These are phyloP conservation scores for Botryobasidium botryosum DNA, from an alignment of 768 basidiomycete genomes.

Conservation along the genomic window DNA sequence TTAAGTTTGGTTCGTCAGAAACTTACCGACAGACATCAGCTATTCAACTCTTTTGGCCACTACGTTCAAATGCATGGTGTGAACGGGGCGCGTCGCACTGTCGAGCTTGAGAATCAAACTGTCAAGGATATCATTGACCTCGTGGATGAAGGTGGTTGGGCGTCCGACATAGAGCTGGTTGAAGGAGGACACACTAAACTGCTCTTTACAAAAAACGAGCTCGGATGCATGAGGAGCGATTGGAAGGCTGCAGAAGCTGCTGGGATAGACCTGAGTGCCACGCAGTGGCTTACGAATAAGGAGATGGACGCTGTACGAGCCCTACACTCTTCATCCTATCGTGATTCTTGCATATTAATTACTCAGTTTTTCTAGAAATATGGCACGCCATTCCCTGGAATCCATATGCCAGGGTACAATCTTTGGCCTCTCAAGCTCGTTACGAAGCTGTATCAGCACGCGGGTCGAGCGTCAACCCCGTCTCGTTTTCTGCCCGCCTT, in stretches of 20 bases:
- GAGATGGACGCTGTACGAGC: slow-evolving; percentile 31
- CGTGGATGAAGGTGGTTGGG: slow-evolving; percentile 28
- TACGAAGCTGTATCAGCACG: slow-evolving; percentile 38
- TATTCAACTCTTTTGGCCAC: slow-evolving; percentile 30
- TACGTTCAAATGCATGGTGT: slow-evolving; percentile 27
- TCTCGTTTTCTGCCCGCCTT: slow-evolving; percentile 1
- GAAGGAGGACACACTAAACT: slow-evolving; percentile 36
- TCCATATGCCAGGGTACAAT: slow-evolving; percentile 39
- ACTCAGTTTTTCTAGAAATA: too few relatives aligned
- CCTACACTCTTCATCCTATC: too few relatives aligned
- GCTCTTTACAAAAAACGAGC: slow-evolving; percentile 32
- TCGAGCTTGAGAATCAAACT: slow-evolving; percentile 42
- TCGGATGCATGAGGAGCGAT: slow-evolving; percentile 25
- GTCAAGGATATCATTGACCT: slow-evolving; percentile 31
- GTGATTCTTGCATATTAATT: too few relatives aligned
- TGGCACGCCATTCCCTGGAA: slow-evolving; percentile 34
- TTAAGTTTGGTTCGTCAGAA: too few relatives aligned
- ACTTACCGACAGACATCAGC: too few relatives aligned
- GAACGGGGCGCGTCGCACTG: slow-evolving; percentile 37
- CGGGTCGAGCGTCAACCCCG: slow-evolving; percentile 16
- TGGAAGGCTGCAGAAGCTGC: slow-evolving; percentile 36
- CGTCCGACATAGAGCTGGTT: slow-evolving; percentile 42
- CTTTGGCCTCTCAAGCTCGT: slow-evolving; percentile 75
- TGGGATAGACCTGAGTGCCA: slow-evolving; percentile 30
- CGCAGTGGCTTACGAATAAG: slow-evolving; percentile 32